Evolutionary conservation across 208 protist genomes (phyloP), one percentile per base, ranked within the genome.

Genomic region (Crithidia acanthocephali): DNA sequence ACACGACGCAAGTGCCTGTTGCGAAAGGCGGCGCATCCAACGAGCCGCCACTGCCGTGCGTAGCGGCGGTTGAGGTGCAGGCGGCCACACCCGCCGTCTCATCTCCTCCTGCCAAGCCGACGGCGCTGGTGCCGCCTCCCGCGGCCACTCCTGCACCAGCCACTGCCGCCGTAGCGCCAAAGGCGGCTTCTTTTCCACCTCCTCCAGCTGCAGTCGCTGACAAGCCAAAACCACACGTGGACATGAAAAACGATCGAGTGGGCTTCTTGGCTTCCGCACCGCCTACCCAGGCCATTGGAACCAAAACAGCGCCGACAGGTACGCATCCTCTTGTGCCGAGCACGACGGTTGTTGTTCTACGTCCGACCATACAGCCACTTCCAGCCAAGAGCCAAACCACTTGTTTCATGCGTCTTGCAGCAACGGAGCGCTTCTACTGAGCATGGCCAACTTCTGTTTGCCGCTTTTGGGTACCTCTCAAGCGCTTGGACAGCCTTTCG

Each of bases 401-500:
- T 11, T 23, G 27, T 20, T 65, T 65, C 30, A 53, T 65, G 25
- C 59, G 59, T 53, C 25, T 65, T 23, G 44, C 45, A 7, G 28
- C 28, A 22, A 53, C 20, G 25, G 45, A 51, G 30, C 22, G 59
- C 18, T 65, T 65, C 20, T 65, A 65, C 44, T 65, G 45, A 65
- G 22, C 44, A 40, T 23, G 13, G 7, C 50, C 59, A 16, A 18
- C 23, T 40, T 23, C n/a, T 45, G 2, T 40, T 42, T 65, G 32
- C 27, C 11, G 3, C 33, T 42, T 42, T 6, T 42, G 6, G 13
- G 37, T 42, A 42, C 37, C 6, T 42, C 37, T 42, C n/a, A n/a
- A n/a, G n/a, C n/a, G n/a, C n/a, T n/a, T n/a, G n/a, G n/a, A n/a
- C n/a, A n/a, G n/a, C n/a, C n/a, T n/a, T n/a, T n/a, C n/a, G n/a